phyloP scores from a whole-genome alignment of 2,329 filamentous ascomycete genomes.

The Xylaria hypoxylon region DNA sequence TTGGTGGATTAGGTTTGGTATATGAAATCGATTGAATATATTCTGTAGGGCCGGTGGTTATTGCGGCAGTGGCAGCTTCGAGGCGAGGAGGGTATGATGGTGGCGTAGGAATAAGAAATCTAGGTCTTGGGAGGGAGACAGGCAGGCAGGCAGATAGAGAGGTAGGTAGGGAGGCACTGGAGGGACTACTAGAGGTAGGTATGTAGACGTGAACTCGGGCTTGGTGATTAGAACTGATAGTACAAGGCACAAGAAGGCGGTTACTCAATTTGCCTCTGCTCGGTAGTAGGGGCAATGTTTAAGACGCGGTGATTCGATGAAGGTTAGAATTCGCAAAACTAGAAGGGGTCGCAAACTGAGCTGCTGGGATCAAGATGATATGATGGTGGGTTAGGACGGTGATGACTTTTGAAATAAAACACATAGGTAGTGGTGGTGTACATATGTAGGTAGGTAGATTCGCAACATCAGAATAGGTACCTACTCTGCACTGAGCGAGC shows the following conservation, averaged over 20 bases:
- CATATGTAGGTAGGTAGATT: too few relatives aligned
- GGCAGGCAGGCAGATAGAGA: neutral
- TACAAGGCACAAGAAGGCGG: slow-evolving; percentile 12
- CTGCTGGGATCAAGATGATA: slow-evolving; percentile 26
- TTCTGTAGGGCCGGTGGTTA: neutral
- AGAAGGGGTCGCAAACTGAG: slow-evolving; percentile 14
- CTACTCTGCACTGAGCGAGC: slow-evolving; percentile 22
- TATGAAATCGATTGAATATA: slow-evolving; percentile 14
- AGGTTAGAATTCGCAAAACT: slow-evolving; percentile 6
- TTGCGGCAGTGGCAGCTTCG: slow-evolving; percentile 14
- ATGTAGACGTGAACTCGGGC: slow-evolving; percentile 4
- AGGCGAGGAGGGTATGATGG: slow-evolving; percentile 5
- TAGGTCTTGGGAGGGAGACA: neutral
- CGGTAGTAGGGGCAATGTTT: slow-evolving; percentile 13
- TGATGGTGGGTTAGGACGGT: slow-evolving; percentile 30
- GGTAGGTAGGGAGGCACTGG: slow-evolving; percentile 17
- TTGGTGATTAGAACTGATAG: slow-evolving; percentile 17
- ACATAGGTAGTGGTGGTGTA: too few relatives aligned
- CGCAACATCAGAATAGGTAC: slow-evolving; percentile 15
- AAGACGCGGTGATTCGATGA: slow-evolving; percentile 12
- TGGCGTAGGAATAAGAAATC: slow-evolving; percentile 1
- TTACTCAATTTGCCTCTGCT: slow-evolving; percentile 12
- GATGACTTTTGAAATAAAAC: slow-evolving; percentile 29
- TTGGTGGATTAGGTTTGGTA: slow-evolving; percentile 8
- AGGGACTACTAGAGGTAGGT: slow-evolving; percentile 11